Evolutionary conservation across 306 rosid species (phyloP), one percentile per base, ranked within the genome.

Genomic region (Astragalus glycyphyllos): DNA sequence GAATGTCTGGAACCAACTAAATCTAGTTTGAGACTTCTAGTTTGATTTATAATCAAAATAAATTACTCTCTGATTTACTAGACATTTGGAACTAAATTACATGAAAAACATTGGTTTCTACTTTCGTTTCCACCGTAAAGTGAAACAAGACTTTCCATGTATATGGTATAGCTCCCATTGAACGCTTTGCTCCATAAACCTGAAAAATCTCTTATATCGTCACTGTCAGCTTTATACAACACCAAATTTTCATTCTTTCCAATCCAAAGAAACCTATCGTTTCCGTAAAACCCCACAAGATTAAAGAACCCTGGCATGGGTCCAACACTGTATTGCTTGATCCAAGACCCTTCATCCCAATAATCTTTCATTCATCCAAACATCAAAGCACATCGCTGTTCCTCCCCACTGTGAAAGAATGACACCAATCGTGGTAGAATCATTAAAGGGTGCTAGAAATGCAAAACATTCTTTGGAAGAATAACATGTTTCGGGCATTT

Each of bases 281-380:
- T 50, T 38, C 70, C 57, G 38, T 29, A 58, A 11, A 76, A 58
- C 38, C 80, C 80, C 10, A 68, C 48, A 2, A 76, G 20, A 47
- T 3, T 58, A 5, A 44, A 40, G 68, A 58, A 49, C 31, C 38
- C 61, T 10, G 68, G 20, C 14, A 50, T 10, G 10, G 63, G 56
- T 49, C 70, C 75, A 23, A 58, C 64, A 26, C 55, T 58, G 47
- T 58, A 76, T 49, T 10, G 54, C 65, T 73, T 73, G 13, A 73
- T 40, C 78, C 78, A 73, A 53, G 78, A 73, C 34, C 56, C 71
- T 40, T 73, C 63, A 0, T 51, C 63, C 64, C 45, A 40, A 11
- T 73, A 53, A 29, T 73, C 78, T 14, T 29, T 68, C 75, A 76
- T 76, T n/a, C 48, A 76, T 64, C 80, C 80, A 76, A 7, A 75